A percentile compares a stretch with the other conserved stretches of the same genome.
These are phyloP conservation scores for Herpetomonas muscarum DNA, from an alignment of 208 protist species.

Conservation along the genomic window DNA sequence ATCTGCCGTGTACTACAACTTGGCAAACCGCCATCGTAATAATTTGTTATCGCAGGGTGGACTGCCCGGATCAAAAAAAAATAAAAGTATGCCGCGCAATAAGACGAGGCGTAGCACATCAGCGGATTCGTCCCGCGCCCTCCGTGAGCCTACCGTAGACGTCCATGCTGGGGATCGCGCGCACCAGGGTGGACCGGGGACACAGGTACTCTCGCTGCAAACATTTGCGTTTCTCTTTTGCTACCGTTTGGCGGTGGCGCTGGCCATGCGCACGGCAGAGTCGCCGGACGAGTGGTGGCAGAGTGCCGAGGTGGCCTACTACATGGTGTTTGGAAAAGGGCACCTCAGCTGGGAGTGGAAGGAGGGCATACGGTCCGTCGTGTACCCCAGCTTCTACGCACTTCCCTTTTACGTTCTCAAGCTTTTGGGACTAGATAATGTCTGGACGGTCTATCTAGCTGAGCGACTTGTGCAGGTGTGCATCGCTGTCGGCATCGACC, in stretches of 20 bases:
- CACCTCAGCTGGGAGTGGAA: constrained; percentile 83
- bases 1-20: no score
- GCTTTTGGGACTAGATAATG: constrained; percentile 41
- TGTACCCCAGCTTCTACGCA: constrained; percentile 63
- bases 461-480: constrained; percentile 42
- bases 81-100: no score
- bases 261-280: constrained; percentile 45
- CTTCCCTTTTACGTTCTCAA: constrained; percentile 54
- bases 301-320: constrained; percentile 78
- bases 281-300: constrained; percentile 90
- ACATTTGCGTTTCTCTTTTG: constrained; percentile 19
- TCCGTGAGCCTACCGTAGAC: no score
- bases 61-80: no score
- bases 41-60: no score
- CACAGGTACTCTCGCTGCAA: neutral
- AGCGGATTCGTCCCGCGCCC: no score
- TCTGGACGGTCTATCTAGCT: constrained; percentile 39
- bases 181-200: neutral
- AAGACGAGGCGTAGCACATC: no score
- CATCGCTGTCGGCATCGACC: constrained; percentile 43
- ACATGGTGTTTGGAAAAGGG: constrained; percentile 70
- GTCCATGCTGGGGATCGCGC: no score
- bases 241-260: constrained; percentile 43
- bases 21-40: no score
- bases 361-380: constrained; percentile 60